phyloP scores from a whole-genome alignment of 805 yeast species.

The Cyberlindnera euphorbiiphila region DNA sequence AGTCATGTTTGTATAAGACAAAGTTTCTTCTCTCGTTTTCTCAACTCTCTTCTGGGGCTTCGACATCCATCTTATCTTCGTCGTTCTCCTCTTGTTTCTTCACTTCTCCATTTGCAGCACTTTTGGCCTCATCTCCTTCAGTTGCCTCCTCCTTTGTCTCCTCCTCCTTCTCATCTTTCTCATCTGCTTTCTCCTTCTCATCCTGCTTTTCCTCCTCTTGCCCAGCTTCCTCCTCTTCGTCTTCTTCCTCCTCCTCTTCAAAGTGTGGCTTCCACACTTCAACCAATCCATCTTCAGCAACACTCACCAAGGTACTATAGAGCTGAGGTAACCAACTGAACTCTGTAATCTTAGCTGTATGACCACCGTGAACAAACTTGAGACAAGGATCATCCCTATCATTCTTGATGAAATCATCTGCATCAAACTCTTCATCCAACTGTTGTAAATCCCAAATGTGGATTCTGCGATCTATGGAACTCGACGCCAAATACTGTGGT shows the following conservation, averaged over 20 bases:
- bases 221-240: slow-evolving; percentile 31
- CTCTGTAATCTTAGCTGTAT: slow-evolving; percentile 64
- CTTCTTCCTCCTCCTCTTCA: slow-evolving; percentile 37
- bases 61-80: slow-evolving; percentile 7
- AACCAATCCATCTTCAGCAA: slow-evolving; percentile 70
- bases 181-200: slow-evolving; percentile 9
- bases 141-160: slow-evolving; percentile 4
- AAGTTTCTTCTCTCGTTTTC: not conserved
- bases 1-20: not conserved
- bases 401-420: slow-evolving; percentile 49
- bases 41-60: not conserved
- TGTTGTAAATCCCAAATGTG: slow-evolving; percentile 69
- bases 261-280: slow-evolving; percentile 63
- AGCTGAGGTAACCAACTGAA: slow-evolving; percentile 63
- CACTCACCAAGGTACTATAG: slow-evolving; percentile 56
- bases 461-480: slow-evolving; percentile 65
- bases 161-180: slow-evolving; percentile 12
- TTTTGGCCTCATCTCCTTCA: slow-evolving; percentile 32
- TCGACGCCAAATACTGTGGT: slow-evolving; percentile 52
- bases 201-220: slow-evolving; percentile 14
- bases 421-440: slow-evolving; percentile 53
- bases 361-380: slow-evolving; percentile 82
- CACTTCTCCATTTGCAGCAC: slow-evolving; percentile 33
- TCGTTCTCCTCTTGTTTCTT: slow-evolving; percentile 14
- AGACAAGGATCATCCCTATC: slow-evolving; percentile 72